Evolutionary conservation across 352 stramenopile species (phyloP).

Genomic region (Phytopythium helicoides): DNA sequence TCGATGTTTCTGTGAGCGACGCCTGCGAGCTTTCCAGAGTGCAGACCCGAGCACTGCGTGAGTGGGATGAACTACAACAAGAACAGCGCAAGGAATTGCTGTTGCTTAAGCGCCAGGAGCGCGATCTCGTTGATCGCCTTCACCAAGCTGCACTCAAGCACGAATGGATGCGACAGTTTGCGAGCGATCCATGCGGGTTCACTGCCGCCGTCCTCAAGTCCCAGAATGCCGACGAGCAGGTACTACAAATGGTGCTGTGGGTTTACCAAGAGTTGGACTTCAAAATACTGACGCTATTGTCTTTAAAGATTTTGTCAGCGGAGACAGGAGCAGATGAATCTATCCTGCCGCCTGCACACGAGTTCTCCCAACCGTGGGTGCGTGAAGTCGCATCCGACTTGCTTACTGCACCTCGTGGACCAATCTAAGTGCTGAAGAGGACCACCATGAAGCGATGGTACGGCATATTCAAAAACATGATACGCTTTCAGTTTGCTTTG

Average conservation of each 20-base stretch:
- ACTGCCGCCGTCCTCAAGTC: constrained; percentile 56
- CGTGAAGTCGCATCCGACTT: constrained; percentile 29
- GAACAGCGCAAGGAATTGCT: constrained; percentile 63
- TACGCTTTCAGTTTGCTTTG: no score
- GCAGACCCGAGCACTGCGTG: constrained; percentile 30
- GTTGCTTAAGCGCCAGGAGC: constrained; percentile 58
- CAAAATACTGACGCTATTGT: neutral
- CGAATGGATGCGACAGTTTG: constrained; percentile 73
- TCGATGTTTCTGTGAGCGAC: constrained; percentile 55
- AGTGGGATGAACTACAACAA: constrained; percentile 63
- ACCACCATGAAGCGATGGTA: neutral
- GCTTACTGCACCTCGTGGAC: neutral
- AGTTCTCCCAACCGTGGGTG: constrained; percentile 76
- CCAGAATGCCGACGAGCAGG: constrained; percentile 57
- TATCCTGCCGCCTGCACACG: constrained; percentile 45
- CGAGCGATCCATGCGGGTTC: constrained; percentile 61
- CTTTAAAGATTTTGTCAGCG: constrained; percentile 40
- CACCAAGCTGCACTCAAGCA: constrained; percentile 45
- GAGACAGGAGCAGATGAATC: constrained; percentile 68
- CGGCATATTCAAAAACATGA: neutral
- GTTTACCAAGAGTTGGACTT: constrained; percentile 1
- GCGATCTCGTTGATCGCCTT: constrained; percentile 49
- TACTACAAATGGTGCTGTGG: constrained; percentile 10
- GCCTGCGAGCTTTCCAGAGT: constrained; percentile 47
- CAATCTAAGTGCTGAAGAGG: no score